Percentiles rank a stretch among this genome's conserved stretches.
Evolutionary conservation across 192 early-diverging fungal species (phyloP).

Genomic region (Rhizoclosmatium globosum): DNA sequence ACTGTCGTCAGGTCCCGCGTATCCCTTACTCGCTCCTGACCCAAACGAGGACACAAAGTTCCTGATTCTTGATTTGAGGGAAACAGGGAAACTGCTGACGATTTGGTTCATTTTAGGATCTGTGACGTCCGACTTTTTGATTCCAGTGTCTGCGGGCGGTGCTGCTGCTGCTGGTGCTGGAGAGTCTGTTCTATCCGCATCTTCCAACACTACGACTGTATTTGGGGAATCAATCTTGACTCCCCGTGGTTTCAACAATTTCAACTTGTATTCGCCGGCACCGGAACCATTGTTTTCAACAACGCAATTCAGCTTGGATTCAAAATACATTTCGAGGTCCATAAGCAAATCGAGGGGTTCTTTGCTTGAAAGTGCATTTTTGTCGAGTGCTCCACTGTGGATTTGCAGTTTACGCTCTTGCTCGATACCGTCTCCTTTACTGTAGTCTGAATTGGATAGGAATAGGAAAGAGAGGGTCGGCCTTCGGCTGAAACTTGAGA

Average conservation of each 20-base stretch:
- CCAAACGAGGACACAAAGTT: constrained; percentile 20
- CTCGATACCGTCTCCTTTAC: background rate
- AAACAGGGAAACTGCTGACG: constrained; percentile 4
- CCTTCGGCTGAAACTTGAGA: too few relatives aligned
- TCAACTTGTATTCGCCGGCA: background rate
- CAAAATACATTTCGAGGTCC: constrained; percentile 9
- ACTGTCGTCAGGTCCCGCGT: background rate
- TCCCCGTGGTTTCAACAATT: background rate
- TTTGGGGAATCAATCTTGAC: constrained; percentile 1
- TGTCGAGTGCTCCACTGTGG: background rate
- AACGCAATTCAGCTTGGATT: background rate
- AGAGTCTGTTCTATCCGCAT: background rate
- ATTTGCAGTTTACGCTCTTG: background rate
- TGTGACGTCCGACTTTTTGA: background rate
- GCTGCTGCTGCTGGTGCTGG: background rate
- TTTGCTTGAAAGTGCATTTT: constrained; percentile 6
- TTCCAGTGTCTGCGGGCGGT: background rate
- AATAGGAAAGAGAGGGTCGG: constrained; percentile 2
- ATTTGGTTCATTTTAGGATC: constrained; percentile 11
- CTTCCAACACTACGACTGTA: background rate
- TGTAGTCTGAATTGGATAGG: constrained; percentile 27
- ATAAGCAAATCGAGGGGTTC: constrained; percentile 17
- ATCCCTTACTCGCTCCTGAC: background rate
- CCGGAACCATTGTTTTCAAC: constrained; percentile 2
- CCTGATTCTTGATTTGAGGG: constrained; percentile 5